Conservation (phyloP, 2,329 filamentous ascomycete genomes). For the Pestalotiopsis sp. region DNA sequence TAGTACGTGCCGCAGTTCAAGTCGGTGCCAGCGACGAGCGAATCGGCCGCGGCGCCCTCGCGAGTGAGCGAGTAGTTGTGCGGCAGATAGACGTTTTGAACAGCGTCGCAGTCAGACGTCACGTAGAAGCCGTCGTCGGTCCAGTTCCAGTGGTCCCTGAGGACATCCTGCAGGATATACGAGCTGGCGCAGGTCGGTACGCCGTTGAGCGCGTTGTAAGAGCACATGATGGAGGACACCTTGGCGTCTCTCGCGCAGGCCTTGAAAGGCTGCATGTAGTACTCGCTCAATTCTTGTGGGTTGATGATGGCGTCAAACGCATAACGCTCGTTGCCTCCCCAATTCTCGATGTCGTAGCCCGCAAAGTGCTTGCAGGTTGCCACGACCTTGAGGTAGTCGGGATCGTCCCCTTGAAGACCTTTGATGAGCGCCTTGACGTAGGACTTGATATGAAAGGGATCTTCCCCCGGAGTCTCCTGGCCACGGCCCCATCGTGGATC, state of each 20-base stretch:
- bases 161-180: slow-evolving; percentile 64
- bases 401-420: slow-evolving; percentile 48
- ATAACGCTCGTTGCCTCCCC: slow-evolving; percentile 44
- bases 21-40: slow-evolving; percentile 39
- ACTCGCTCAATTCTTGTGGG: slow-evolving; percentile 66
- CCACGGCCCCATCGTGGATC: slow-evolving; percentile 28
- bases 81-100: slow-evolving; percentile 56
- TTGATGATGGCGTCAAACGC: slow-evolving; percentile 59
- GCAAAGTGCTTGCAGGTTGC: slow-evolving; percentile 63
- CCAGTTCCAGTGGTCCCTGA: slow-evolving; percentile 69
- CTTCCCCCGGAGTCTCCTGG: slow-evolving; percentile 30
- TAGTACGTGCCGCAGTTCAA: slow-evolving; percentile 33
- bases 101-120: slow-evolving; percentile 66
- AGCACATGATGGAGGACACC: slow-evolving; percentile 62
- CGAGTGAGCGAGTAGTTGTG: slow-evolving; percentile 36
- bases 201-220: slow-evolving; percentile 67
- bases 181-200: slow-evolving; percentile 64
- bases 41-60: slow-evolving; percentile 33
- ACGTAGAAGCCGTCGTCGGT: slow-evolving; percentile 63
- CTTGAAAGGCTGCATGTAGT: slow-evolving; percentile 68
- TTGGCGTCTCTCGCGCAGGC: slow-evolving; percentile 59
- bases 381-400: slow-evolving; percentile 40
- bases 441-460: slow-evolving; percentile 43
- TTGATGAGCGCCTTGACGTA: slow-evolving; percentile 56
- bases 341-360: slow-evolving; percentile 57